phyloP scores from a whole-genome alignment of 2,329 filamentous ascomycete genomes.

The Alternaria sp. region DNA sequence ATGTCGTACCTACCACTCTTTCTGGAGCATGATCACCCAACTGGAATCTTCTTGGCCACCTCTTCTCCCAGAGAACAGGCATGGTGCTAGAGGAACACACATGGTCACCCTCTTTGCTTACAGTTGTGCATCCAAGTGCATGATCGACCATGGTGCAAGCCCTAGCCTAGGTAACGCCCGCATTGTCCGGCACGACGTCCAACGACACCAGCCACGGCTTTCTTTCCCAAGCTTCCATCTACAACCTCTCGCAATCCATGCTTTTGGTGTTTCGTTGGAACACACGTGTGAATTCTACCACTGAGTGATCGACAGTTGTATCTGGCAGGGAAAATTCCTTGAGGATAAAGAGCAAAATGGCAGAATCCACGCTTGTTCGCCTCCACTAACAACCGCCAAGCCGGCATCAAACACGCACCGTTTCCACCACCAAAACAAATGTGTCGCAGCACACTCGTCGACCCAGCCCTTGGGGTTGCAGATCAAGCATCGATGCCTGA shows the following conservation, averaged over 20 bases:
- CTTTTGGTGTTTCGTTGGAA: background rate
- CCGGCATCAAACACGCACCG: constrained; percentile 33
- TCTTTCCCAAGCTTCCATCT: background rate
- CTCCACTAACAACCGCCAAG: constrained; percentile 20
- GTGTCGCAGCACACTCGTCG: constrained; percentile 30
- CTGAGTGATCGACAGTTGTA: background rate
- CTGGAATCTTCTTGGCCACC: no score
- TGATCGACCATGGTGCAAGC: constrained; percentile 1
- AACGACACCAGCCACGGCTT: background rate
- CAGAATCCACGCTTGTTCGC: background rate
- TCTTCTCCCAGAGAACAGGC: no score
- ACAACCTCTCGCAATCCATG: background rate
- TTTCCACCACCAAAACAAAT: constrained; percentile 42
- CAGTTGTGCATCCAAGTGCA: background rate
- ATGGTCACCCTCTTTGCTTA: no score
- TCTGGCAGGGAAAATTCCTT: background rate
- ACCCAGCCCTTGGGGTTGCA: constrained; percentile 16
- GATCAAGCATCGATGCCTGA: constrained; percentile 27
- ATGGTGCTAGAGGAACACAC: no score
- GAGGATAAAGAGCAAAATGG: constrained; percentile 1
- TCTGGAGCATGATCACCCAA: no score
- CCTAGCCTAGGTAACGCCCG: constrained; percentile 6
- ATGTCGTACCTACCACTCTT: constrained; percentile 8
- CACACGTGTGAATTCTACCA: background rate
- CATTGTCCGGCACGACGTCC: constrained; percentile 1